Evolutionary conservation across 2,329 filamentous ascomycete species (phyloP), one percentile per base, ranked within the genome.

Genomic region (Scedosporium minutisporum): DNA sequence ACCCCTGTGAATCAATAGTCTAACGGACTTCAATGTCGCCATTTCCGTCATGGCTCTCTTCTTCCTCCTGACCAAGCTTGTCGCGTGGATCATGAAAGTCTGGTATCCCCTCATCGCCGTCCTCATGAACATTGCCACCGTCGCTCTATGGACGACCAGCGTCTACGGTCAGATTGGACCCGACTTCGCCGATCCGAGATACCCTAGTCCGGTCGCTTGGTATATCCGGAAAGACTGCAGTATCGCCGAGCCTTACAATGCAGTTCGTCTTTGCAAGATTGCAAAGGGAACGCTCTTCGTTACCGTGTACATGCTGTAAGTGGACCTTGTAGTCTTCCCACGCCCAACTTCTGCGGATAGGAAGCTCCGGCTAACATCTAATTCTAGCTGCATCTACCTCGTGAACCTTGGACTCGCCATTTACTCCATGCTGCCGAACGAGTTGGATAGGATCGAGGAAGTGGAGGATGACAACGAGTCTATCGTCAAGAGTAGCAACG

Each of bases 21-120:
- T 91, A 65, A 91, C 89, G 58, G 80, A 87, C 67, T 91, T 84
- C 76, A 91, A 93, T 70, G 84, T 92, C 67, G 87, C 87, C 70
- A 87, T 92, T 67, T 88, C 88, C 44, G 82, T 93, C 66, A 78
- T 91, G 62, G 87, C 85, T 63, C 87, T 90, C 72, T 93, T 93
- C 77, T 80, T 91, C 71, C 82, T 91, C 65, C 81, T 93, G 55
- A 78, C 81, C 72, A 92, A 91, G 77, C 79, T 83, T 66, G 83
- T 88, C 65, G 80, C 83, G 69, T 87, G 83, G 75, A 84, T 90
- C 69, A 85, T 92, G 80, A 85, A 87, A 71, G 76, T 87, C 69
- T 91, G 86, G 80, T 85, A 80, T 67, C 90, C 90, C 5, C 71
- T 90, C 64, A 64, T 92, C 63, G 85, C 83, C 64, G 72, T 84